These are phyloP conservation scores for Posidonia oceanica DNA, from an alignment of 116 monocot genomes.

Conservation along the genomic window DNA sequence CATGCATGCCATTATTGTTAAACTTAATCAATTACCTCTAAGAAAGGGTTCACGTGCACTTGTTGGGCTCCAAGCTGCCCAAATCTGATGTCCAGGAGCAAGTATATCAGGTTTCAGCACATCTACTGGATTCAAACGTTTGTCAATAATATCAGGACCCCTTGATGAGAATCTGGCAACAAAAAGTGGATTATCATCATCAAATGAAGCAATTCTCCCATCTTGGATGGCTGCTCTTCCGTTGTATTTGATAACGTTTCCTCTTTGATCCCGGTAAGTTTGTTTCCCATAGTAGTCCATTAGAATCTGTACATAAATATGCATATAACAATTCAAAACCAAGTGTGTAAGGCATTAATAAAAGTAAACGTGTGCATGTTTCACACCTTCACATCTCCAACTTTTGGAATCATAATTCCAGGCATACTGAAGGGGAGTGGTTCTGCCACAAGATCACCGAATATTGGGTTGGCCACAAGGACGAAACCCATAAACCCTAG, in stretches of 20 bases:
- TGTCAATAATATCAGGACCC: slow-evolving; percentile 51
- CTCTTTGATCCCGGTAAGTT: slow-evolving; percentile 15
- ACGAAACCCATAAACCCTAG: slow-evolving; percentile 63
- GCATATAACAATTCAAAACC: not conserved
- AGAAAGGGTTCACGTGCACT: slow-evolving; percentile 40
- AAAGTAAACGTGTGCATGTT: no score
- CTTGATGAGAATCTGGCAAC: slow-evolving; percentile 66
- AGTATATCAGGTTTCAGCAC: slow-evolving; percentile 77
- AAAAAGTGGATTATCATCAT: slow-evolving; percentile 17
- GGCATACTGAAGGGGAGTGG: slow-evolving; percentile 63
- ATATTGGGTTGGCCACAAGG: slow-evolving; percentile 44
- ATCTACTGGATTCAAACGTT: slow-evolving; percentile 28
- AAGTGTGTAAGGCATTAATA: not conserved
- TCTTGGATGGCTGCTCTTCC: slow-evolving; percentile 49
- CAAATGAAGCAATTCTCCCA: slow-evolving; percentile 45
- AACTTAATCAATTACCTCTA: slow-evolving; percentile 10
- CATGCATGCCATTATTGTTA: no score
- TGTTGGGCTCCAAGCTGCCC: slow-evolving; percentile 75
- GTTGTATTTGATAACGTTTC: slow-evolving; percentile 12
- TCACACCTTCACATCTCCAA: slow-evolving; percentile 35
- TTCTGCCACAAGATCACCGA: slow-evolving; percentile 50
- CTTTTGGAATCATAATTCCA: slow-evolving; percentile 46
- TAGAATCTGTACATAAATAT: slow-evolving; percentile 20
- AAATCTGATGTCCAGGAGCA: slow-evolving; percentile 73
- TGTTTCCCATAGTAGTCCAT: slow-evolving; percentile 51